Conservation (phyloP, 202 grass and related monocot species). For the Setaria italica region DNA sequence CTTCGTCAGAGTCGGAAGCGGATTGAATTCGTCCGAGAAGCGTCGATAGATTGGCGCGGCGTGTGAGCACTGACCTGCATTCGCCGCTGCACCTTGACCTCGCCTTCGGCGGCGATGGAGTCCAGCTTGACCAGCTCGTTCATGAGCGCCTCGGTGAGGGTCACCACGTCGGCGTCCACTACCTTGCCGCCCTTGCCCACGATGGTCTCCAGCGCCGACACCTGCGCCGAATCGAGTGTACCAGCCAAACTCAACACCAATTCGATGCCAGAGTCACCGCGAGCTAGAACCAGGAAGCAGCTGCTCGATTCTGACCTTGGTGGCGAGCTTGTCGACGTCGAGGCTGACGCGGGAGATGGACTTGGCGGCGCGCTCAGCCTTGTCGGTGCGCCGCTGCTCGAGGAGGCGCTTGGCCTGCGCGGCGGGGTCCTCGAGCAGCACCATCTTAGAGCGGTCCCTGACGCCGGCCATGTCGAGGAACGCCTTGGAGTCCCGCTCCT, state of each 20-base stretch:
- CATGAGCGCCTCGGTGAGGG: slow-evolving; percentile 91
- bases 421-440: slow-evolving; percentile 76
- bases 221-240: slow-evolving; percentile 48
- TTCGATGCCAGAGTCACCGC: neutral
- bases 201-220: slow-evolving; percentile 73
- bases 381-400: slow-evolving; percentile 71
- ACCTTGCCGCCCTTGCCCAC: slow-evolving; percentile 82
- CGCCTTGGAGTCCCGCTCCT: slow-evolving; percentile 87
- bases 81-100: slow-evolving; percentile 74
- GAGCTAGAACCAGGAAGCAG: neutral
- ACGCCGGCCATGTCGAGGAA: slow-evolving; percentile 88
- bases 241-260: neutral
- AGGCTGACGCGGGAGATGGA: slow-evolving; percentile 74
- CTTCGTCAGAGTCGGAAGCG: neutral
- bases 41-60: neutral
- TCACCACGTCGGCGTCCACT: slow-evolving; percentile 70
- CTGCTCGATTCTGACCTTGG: slow-evolving; percentile 53
- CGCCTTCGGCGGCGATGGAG: slow-evolving; percentile 73
- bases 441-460: slow-evolving; percentile 87
- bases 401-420: slow-evolving; percentile 84
- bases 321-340: slow-evolving; percentile 85
- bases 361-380: slow-evolving; percentile 75
- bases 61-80: slow-evolving; percentile 57
- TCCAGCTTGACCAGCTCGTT: slow-evolving; percentile 93
- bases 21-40: neutral